Evolutionary conservation across 73 alveolate genomes (phyloP), one percentile per base, ranked within the genome.

Genomic region (Stentor roeselii): DNA sequence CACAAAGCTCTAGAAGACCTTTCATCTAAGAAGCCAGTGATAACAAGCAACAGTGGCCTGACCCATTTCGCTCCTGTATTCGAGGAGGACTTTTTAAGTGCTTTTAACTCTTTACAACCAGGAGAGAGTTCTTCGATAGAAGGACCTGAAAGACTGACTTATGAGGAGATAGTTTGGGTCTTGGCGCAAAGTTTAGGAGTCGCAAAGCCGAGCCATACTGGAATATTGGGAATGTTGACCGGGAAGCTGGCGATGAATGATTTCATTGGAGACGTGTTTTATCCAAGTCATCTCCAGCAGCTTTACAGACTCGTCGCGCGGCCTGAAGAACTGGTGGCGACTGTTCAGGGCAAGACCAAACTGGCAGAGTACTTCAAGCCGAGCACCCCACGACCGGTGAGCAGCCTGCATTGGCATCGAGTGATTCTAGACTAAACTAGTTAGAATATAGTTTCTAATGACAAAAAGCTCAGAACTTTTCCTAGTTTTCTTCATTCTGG

Each of bases 91-190:
- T 36, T 67, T 21, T 32, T 67, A 32, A 34, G 21, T 21, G 80
- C 80, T 21, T 67, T 67, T 34, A 67, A 67, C 21, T 36, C n/a
- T 21, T 40, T 67, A 27, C 21, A 67, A 34, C 42, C 80, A 67
- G 80, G 80, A 67, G 80, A 67, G 34, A 2, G 27, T n/a, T 36
- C 2, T 11, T 15, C 15, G 21, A 14, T 67, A 21, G 80, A 36
- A 67, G 80, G 80, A 1, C 80, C 80, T 30, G 80, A 67, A 67
- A 40, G 11, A n/a, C 0, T 67, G 41, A 67, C 37, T 21, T 67
- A 40, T 36, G 37, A 67, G 21, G 80, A 67, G 34, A 67, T 67
- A 27, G 80, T 67, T 67, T 15, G 34, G 34, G 37, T 32, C 11
- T 32, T 67, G 34, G 37, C 41, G 1, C 21, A 67, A 30, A 27